Conservation (phyloP, 352 stramenopile genomes). For the Globisporangium iwayamae region DNA sequence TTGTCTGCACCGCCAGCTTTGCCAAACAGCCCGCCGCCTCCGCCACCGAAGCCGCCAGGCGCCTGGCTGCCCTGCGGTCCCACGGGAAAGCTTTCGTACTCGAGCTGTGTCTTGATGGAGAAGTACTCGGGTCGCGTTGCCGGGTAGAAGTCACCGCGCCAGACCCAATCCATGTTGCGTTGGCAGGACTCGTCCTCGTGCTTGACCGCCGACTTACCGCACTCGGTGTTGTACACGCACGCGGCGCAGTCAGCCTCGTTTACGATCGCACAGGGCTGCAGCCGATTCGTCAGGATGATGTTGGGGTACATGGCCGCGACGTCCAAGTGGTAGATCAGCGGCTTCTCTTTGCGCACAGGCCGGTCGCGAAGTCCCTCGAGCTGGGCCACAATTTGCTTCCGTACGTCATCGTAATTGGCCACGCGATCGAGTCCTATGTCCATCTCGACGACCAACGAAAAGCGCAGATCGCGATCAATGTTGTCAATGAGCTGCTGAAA, state of each 20-base stretch:
- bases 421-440: slow-evolving; percentile 88
- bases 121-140: slow-evolving; percentile 94
- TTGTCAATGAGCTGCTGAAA: slow-evolving; percentile 96
- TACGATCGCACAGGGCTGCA: slow-evolving; percentile 97
- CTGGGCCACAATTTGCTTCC: slow-evolving; percentile 89
- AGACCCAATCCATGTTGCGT: slow-evolving; percentile 98
- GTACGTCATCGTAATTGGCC: slow-evolving; percentile 85
- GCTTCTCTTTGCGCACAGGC: slow-evolving; percentile 88
- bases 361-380: slow-evolving; percentile 93
- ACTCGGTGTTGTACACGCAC: slow-evolving; percentile 92
- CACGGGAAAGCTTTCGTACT: slow-evolving; percentile 83
- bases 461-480: slow-evolving; percentile 96
- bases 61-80: slow-evolving; percentile 8
- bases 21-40: slow-evolving; percentile 16
- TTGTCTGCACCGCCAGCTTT: slow-evolving; percentile 13
- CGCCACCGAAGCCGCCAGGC: slow-evolving; percentile 10
- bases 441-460: slow-evolving; percentile 94
- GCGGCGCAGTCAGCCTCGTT: slow-evolving; percentile 94
- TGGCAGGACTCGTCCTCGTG: slow-evolving; percentile 92
- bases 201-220: slow-evolving; percentile 57
- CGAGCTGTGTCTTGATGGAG: slow-evolving; percentile 94
- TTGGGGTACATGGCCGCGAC: slow-evolving; percentile 99
- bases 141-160: slow-evolving; percentile 96
- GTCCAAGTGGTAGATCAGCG: slow-evolving; percentile 99
- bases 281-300: slow-evolving; percentile 99